phyloP scores from a whole-genome alignment of 2,329 filamentous ascomycete species.

The Colletotrichum chrysophilum region DNA sequence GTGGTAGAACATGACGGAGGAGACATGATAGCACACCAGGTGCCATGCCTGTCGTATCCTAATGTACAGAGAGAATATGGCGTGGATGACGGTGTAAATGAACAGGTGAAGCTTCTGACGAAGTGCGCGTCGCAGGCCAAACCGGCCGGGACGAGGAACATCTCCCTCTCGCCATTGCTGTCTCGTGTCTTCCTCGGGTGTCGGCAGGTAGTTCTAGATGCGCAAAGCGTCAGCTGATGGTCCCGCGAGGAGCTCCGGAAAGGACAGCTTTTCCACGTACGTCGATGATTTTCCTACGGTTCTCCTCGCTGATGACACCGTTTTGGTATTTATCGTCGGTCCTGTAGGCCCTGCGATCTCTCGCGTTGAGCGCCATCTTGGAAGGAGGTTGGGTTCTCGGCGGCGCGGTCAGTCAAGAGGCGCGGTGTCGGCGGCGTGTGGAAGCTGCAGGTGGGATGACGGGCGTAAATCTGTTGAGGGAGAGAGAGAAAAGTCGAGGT shows the following conservation, averaged over 20 bases:
- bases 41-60: conserved; percentile 82
- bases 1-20: conserved; percentile 90
- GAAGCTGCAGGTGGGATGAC: conserved; percentile 5
- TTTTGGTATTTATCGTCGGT: conserved; percentile 41
- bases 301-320: conserved; percentile 36
- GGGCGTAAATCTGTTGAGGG: conserved; percentile 7
- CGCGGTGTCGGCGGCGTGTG: background rate
- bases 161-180: conserved; percentile 19
- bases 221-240: conserved; percentile 2
- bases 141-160: conserved; percentile 41
- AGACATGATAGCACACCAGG: conserved; percentile 75
- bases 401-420: conserved; percentile 1
- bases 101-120: conserved; percentile 68
- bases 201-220: conserved; percentile 31
- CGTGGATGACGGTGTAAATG: conserved; percentile 74
- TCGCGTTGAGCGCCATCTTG: conserved; percentile 32
- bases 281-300: conserved; percentile 40
- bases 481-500: background rate
- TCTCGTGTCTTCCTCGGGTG: background rate
- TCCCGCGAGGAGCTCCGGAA: background rate
- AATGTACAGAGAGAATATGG: conserved; percentile 87
- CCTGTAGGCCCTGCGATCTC: conserved; percentile 44
- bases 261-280: conserved; percentile 28
- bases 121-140: conserved; percentile 67
- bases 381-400: background rate